phyloP scores from a whole-genome alignment of 2,329 filamentous ascomycete genomes.

The Cladophialophora chaetospira region DNA sequence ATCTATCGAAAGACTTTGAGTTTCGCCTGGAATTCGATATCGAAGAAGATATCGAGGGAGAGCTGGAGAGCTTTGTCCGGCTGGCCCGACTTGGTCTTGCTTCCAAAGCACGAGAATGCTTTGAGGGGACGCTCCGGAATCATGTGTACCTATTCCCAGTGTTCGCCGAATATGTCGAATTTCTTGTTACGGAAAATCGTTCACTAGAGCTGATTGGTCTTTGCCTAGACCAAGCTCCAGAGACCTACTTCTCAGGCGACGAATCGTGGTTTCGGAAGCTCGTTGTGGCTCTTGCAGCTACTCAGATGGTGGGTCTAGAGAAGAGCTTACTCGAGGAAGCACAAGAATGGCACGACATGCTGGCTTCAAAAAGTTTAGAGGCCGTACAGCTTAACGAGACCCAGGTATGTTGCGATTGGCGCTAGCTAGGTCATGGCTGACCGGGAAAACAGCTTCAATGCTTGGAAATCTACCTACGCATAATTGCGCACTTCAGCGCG shows the following conservation, averaged over 20 bases:
- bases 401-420: too few species aligned
- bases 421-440: too few species aligned
- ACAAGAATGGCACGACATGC: too few species aligned
- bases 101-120: neutral
- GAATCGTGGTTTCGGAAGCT: too few species aligned
- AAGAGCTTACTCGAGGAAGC: too few species aligned
- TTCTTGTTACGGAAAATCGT: neutral
- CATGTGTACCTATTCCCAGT: neutral
- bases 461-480: neutral
- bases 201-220: neutral
- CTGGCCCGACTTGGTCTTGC: neutral
- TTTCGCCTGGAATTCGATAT: slow-evolving; percentile 6
- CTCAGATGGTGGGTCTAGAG: too few species aligned
- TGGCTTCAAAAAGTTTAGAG: too few species aligned
- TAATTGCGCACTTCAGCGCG: neutral
- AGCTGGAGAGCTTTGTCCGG: slow-evolving; percentile 7
- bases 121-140: neutral
- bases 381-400: too few species aligned
- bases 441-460: neutral
- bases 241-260: neutral
- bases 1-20: neutral
- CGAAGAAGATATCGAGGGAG: slow-evolving; percentile 4
- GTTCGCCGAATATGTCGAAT: neutral
- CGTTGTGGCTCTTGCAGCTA: too few species aligned
- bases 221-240: neutral